These are phyloP conservation scores for Pseudofabraea citricarpa DNA, from an alignment of 2,329 filamentous ascomycete species.

Conservation along the genomic window DNA sequence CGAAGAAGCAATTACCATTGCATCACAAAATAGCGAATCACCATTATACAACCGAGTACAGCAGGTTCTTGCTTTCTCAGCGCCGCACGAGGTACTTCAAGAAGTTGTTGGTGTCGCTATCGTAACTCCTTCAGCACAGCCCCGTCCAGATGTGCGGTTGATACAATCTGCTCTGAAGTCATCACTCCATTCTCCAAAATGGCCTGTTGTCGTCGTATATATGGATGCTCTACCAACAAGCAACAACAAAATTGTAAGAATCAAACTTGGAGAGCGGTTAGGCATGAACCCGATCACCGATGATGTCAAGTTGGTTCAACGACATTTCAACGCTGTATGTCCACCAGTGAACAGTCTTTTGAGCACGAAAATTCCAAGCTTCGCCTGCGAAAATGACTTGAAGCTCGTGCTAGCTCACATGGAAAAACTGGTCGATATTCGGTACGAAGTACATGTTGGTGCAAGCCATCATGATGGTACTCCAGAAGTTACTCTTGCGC, in stretches of 20 bases:
- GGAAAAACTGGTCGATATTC: background rate
- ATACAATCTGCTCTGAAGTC: slow-evolving; percentile 42
- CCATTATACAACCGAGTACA: slow-evolving; percentile 41
- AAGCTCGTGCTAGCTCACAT: slow-evolving; percentile 13
- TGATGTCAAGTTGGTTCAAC: slow-evolving; percentile 34
- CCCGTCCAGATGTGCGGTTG: slow-evolving; percentile 41
- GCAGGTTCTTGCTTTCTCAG: slow-evolving; percentile 49
- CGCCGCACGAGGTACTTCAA: slow-evolving; percentile 46
- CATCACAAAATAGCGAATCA: slow-evolving; percentile 36
- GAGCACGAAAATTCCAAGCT: slow-evolving; percentile 33
- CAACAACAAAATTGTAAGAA: slow-evolving; percentile 54
- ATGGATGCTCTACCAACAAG: slow-evolving; percentile 51
- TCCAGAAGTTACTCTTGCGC: slow-evolving; percentile 6
- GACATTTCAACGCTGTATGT: slow-evolving; percentile 46
- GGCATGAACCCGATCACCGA: slow-evolving; percentile 40
- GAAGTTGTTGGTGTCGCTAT: slow-evolving; percentile 51
- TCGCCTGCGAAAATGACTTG: slow-evolving; percentile 29
- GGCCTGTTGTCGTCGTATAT: slow-evolving; percentile 46
- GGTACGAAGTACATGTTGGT: slow-evolving; percentile 5
- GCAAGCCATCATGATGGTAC: slow-evolving; percentile 5
- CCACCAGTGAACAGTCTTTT: slow-evolving; percentile 43
- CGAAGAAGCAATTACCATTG: slow-evolving; percentile 49
- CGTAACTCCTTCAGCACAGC: slow-evolving; percentile 39
- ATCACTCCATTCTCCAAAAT: slow-evolving; percentile 47
- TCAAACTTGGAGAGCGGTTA: slow-evolving; percentile 45